phyloP scores from a whole-genome alignment of 352 stramenopile genomes.

The Phytophthora fragariae region DNA sequence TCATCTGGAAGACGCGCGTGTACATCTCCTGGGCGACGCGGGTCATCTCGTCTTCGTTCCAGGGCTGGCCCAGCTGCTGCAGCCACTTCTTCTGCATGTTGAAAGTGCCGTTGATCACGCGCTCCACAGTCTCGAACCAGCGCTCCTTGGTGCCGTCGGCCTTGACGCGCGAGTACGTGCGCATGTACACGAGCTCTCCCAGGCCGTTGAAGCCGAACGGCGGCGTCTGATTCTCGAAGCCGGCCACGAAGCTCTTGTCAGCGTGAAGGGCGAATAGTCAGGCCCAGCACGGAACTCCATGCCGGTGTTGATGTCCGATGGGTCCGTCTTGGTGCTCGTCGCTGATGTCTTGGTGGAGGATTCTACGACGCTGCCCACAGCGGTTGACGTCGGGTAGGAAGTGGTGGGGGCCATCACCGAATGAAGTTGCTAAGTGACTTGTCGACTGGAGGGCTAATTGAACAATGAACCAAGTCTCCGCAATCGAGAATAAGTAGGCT shows the following conservation, averaged over 20 bases:
- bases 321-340: slow-evolving; percentile 11
- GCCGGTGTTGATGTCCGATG: slow-evolving; percentile 22
- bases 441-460: slow-evolving; percentile 11
- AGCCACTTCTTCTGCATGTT: slow-evolving; percentile 93
- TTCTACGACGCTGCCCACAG: slow-evolving; percentile 14
- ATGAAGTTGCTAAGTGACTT: neutral
- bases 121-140: slow-evolving; percentile 93
- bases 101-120: slow-evolving; percentile 95
- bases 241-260: slow-evolving; percentile 55
- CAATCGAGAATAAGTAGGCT: neutral
- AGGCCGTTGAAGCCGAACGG: slow-evolving; percentile 96
- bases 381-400: slow-evolving; percentile 13
- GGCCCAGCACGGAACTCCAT: slow-evolving; percentile 27
- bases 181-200: slow-evolving; percentile 93
- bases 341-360: slow-evolving; percentile 2
- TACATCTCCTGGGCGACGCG: slow-evolving; percentile 91
- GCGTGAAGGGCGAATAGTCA: slow-evolving; percentile 33
- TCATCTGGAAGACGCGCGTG: slow-evolving; percentile 93
- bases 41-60: slow-evolving; percentile 70
- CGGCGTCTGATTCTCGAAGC: slow-evolving; percentile 57
- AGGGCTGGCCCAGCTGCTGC: slow-evolving; percentile 52
- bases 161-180: slow-evolving; percentile 92
- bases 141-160: slow-evolving; percentile 81
- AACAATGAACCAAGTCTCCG: slow-evolving; percentile 23
- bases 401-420: slow-evolving; percentile 30